A percentile compares a stretch with the other conserved stretches of the same genome.
These are phyloP conservation scores for Leptosphaerulina australis DNA, from an alignment of 2,329 filamentous ascomycete genomes.

Conservation along the genomic window DNA sequence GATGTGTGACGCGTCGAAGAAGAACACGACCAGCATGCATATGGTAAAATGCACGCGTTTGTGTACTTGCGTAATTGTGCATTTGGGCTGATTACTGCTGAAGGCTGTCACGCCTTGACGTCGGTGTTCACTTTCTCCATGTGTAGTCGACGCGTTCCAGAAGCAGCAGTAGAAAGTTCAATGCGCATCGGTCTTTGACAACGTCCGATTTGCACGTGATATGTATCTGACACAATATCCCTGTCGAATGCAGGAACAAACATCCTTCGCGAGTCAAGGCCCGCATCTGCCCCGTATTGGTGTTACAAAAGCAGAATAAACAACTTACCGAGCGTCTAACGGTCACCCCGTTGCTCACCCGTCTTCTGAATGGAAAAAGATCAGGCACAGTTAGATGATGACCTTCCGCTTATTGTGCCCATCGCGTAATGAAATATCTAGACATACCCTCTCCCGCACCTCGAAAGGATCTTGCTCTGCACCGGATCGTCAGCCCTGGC, in stretches of 20 bases:
- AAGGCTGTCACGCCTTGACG: constrained; percentile 5
- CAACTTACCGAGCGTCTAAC: background rate
- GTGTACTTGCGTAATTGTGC: constrained; percentile 4
- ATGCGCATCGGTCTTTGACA: background rate
- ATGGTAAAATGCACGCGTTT: constrained; percentile 18
- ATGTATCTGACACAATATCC: background rate
- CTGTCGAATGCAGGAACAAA: constrained; percentile 17
- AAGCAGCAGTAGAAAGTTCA: background rate
- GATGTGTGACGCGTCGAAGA: constrained; percentile 5
- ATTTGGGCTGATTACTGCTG: constrained; percentile 4
- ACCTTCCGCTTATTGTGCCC: background rate
- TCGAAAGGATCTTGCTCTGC: background rate
- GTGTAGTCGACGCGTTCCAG: constrained; percentile 11
- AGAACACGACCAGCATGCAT: constrained; percentile 8
- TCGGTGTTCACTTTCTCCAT: constrained; percentile 14
- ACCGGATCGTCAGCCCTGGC: constrained; percentile 6
- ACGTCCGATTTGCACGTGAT: background rate
- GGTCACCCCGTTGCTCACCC: background rate
- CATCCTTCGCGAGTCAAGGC: constrained; percentile 6
- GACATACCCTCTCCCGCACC: background rate
- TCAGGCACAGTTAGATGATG: background rate
- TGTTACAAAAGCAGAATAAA: constrained; percentile 9
- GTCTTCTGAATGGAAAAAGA: background rate
- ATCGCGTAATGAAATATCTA: background rate
- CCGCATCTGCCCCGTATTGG: constrained; percentile 7